These are phyloP conservation scores for Saprolegnia parasitica DNA, from an alignment of 352 stramenopile genomes.

Conservation along the genomic window DNA sequence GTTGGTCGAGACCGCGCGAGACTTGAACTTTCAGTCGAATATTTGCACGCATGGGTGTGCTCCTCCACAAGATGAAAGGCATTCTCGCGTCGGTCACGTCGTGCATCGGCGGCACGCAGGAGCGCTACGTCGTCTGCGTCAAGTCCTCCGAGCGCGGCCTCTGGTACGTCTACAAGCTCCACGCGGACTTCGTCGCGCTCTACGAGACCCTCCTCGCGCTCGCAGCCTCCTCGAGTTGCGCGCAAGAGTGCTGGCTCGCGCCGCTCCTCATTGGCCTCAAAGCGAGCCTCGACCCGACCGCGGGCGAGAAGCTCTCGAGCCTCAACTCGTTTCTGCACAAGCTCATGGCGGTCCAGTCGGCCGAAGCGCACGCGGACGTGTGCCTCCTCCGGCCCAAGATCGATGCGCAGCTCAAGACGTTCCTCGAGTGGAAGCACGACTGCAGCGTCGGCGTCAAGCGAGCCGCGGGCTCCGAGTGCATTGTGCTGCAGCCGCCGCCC, in stretches of 20 bases:
- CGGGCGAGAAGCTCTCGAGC: slow-evolving; percentile 6
- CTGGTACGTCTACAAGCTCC: slow-evolving; percentile 28
- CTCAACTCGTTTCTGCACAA: slow-evolving; percentile 27
- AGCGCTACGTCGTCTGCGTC: slow-evolving; percentile 27
- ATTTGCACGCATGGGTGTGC: slow-evolving; percentile 7
- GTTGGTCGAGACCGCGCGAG: too few relatives aligned
- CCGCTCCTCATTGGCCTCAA: slow-evolving; percentile 13
- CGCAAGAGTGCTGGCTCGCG: slow-evolving; percentile 24
- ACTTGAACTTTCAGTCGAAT: slow-evolving; percentile 1
- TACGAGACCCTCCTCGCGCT: slow-evolving; percentile 9
- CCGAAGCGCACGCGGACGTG: slow-evolving; percentile 16
- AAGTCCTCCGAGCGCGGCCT: background rate
- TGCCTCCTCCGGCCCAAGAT: slow-evolving; percentile 26
- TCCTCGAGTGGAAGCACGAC: slow-evolving; percentile 27
- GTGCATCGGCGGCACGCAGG: slow-evolving; percentile 21
- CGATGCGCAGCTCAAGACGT: slow-evolving; percentile 21
- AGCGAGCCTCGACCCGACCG: background rate
- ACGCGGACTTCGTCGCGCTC: slow-evolving; percentile 19
- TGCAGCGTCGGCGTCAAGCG: slow-evolving; percentile 17
- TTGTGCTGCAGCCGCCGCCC: background rate
- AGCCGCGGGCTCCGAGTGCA: slow-evolving; percentile 7
- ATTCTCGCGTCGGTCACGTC: slow-evolving; percentile 27
- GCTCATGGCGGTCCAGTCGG: background rate
- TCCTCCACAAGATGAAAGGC: slow-evolving; percentile 22
- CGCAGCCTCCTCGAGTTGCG: background rate